phyloP scores from a whole-genome alignment of 2,329 filamentous ascomycete species.

The Diaporthe destruens region DNA sequence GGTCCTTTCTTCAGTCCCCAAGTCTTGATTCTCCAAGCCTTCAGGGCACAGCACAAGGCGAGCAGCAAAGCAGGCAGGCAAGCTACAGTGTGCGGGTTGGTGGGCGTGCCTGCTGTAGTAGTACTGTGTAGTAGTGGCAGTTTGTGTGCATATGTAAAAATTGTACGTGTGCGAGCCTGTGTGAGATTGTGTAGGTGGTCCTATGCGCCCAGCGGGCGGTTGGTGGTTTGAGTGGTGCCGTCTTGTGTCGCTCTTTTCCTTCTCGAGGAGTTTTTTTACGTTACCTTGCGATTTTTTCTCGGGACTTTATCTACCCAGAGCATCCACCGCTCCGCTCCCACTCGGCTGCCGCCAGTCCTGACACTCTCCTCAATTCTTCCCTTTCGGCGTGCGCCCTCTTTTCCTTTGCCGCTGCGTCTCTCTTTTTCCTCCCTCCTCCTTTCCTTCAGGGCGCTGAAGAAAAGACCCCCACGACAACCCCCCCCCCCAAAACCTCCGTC shows the following conservation, averaged over 20 bases:
- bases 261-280: conserved; percentile 32
- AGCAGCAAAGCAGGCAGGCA: not conserved
- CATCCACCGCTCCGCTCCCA: conserved; percentile 38
- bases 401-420: conserved; percentile 29
- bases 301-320: conserved; percentile 38
- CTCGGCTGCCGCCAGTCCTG: conserved; percentile 30
- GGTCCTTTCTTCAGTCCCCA: not conserved
- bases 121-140: not conserved
- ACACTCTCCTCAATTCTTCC: conserved; percentile 27
- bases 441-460: conserved; percentile 35
- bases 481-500: conserved; percentile 18
- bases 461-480: conserved; percentile 15
- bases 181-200: conserved; percentile 20
- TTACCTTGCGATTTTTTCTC: conserved; percentile 38
- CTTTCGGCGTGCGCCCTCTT: conserved; percentile 32
- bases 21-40: not conserved
- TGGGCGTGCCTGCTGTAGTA: not conserved
- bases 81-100: not conserved
- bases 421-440: conserved; percentile 20
- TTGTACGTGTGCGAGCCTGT: not conserved
- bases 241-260: conserved; percentile 34
- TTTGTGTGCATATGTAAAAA: not conserved
- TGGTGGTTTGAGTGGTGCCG: conserved; percentile 31
- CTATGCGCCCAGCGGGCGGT: conserved; percentile 25
- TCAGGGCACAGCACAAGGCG: not conserved